Percentiles rank a stretch among this genome's conserved stretches.
Conservation (phyloP, 768 basidiomycete genomes). For the Lactarius indigo region DNA sequence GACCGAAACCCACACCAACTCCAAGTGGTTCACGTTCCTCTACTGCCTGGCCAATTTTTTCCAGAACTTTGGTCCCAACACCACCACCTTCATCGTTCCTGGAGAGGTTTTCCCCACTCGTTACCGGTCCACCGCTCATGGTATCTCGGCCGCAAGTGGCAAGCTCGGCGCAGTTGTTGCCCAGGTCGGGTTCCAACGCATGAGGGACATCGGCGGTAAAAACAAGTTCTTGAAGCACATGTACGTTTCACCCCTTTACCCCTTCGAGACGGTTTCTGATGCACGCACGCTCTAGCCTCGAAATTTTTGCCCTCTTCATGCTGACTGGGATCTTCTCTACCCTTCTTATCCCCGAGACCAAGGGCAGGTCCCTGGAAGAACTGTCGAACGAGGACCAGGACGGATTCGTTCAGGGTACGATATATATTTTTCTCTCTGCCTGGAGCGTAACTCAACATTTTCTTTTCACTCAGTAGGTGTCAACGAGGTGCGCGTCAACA, state of each 20-base stretch:
- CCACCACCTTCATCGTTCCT: constrained; percentile 76
- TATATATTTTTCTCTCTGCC: neutral
- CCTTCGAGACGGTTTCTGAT: constrained; percentile 3
- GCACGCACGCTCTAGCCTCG: constrained; percentile 41
- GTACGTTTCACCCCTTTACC: constrained; percentile 38
- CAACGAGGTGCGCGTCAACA: constrained; percentile 10
- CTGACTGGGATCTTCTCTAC: constrained; percentile 81
- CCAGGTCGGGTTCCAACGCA: constrained; percentile 69
- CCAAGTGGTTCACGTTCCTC: constrained; percentile 70
- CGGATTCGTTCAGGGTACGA: constrained; percentile 44
- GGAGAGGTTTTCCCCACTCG: constrained; percentile 87
- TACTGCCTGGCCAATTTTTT: constrained; percentile 89
- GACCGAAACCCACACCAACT: constrained; percentile 39
- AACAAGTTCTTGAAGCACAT: constrained; percentile 64
- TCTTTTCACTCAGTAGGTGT: constrained; percentile 2
- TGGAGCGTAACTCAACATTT: neutral
- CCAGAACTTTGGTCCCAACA: constrained; percentile 85
- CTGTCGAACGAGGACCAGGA: constrained; percentile 71
- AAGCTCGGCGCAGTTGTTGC: constrained; percentile 82
- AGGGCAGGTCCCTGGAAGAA: constrained; percentile 59
- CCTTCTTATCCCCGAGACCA: constrained; percentile 78
- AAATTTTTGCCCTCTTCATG: constrained; percentile 87
- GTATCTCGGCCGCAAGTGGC: constrained; percentile 78
- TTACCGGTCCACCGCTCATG: constrained; percentile 81
- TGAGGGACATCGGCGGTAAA: constrained; percentile 65